These are phyloP conservation scores for Teratosphaeriaceae sp. DNA, from an alignment of 2,329 filamentous ascomycete genomes.

Conservation along the genomic window DNA sequence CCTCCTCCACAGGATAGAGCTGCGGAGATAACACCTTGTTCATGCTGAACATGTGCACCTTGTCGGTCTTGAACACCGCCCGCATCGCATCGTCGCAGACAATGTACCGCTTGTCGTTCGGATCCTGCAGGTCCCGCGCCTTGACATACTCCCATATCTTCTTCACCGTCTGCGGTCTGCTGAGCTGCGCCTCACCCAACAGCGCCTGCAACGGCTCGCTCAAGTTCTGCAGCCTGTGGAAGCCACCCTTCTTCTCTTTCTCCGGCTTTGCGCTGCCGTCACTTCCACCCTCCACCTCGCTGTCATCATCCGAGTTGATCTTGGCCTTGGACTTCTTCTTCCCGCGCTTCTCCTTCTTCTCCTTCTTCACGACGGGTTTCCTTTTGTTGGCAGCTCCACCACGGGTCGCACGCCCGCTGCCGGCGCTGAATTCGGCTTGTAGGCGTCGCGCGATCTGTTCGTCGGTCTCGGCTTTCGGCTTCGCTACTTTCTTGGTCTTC, in stretches of 20 bases:
- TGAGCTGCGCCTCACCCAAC: conserved; percentile 69
- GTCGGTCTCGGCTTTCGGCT: conserved; percentile 60
- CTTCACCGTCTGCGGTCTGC: conserved; percentile 92
- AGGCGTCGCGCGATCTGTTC: conserved; percentile 79
- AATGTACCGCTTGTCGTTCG: conserved; percentile 85
- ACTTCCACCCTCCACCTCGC: conserved; percentile 54
- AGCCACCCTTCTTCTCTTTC: conserved; percentile 76
- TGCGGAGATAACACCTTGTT: conserved; percentile 92
- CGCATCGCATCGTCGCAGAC: conserved; percentile 86
- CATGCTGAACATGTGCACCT: conserved; percentile 99
- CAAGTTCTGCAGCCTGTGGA: conserved; percentile 78
- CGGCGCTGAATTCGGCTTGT: conserved; percentile 84
- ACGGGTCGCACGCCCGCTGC: conserved; percentile 64
- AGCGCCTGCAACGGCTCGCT: conserved; percentile 64
- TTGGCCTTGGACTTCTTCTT: conserved; percentile 66
- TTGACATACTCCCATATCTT: conserved; percentile 96
- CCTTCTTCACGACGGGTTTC: conserved; percentile 49
- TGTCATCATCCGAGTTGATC: conserved; percentile 72
- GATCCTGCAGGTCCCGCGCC: conserved; percentile 79
- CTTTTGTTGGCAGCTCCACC: conserved; percentile 47
- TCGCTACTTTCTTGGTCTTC: conserved; percentile 56
- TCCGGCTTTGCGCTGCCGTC: conserved; percentile 42
- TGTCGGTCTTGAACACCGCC: conserved; percentile 83
- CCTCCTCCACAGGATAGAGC: conserved; percentile 75
- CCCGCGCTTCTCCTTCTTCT: conserved; percentile 57